phyloP scores from a whole-genome alignment of 225 moss, liverwort and hornwort genomes.

The Pleurozium schreberi region DNA sequence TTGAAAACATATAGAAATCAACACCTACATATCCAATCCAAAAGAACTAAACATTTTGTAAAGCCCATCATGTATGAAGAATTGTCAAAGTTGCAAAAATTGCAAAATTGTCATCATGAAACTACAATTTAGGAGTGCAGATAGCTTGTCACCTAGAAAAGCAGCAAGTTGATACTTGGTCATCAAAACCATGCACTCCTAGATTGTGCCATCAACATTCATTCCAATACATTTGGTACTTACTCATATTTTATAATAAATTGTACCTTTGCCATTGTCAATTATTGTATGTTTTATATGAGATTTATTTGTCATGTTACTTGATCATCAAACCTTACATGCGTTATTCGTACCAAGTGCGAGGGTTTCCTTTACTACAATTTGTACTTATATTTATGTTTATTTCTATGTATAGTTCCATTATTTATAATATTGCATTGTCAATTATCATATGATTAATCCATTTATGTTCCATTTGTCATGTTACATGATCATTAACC shows the following conservation, averaged over 20 bases:
- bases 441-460: not conserved
- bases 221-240: not conserved
- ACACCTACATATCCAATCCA: not conserved
- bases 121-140: not conserved
- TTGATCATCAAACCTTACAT: no score
- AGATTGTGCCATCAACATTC: fast-evolving
- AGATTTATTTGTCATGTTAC: no score
- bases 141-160: not conserved
- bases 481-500: not conserved
- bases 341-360: no score
- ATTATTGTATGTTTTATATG: no score
- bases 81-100: not conserved
- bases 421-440: not conserved
- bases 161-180: not conserved
- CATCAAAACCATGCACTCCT: not conserved
- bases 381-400: no score
- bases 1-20: fast-evolving
- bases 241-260: not conserved
- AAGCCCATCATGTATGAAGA: not conserved
- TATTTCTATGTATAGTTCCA: no score
- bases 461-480: not conserved
- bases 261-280: no score
- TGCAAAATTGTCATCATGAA: not conserved
- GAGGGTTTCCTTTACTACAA: no score
- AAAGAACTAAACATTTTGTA: not conserved